These are phyloP conservation scores for Colletotrichum phormii DNA, from an alignment of 2,329 filamentous ascomycete genomes.

Conservation along the genomic window DNA sequence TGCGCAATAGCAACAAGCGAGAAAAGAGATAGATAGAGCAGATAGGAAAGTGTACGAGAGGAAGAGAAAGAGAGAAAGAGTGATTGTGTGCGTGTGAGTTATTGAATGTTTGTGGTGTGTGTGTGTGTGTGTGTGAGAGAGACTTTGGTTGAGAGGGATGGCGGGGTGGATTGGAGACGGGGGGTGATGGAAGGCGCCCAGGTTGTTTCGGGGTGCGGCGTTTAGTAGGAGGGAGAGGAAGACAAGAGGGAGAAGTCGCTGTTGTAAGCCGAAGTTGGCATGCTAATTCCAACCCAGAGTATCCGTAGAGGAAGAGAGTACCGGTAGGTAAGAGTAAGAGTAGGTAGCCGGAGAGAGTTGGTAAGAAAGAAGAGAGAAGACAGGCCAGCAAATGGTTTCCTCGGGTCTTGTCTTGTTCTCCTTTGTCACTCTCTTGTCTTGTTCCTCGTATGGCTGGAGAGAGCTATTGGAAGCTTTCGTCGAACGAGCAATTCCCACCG, in stretches of 20 bases:
- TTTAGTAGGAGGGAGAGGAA: constrained; percentile 18
- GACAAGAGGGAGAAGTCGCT: constrained; percentile 31
- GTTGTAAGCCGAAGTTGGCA: constrained; percentile 33
- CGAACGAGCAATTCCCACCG: constrained; percentile 36
- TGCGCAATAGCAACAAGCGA: constrained; percentile 35
- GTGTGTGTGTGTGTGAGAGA: background rate
- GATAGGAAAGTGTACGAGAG: background rate
- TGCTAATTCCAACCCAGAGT: constrained; percentile 28
- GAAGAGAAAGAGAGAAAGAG: background rate
- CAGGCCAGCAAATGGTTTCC: background rate
- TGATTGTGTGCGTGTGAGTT: no score
- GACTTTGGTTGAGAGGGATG: constrained; percentile 15
- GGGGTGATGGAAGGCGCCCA: background rate
- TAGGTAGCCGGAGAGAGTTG: no score
- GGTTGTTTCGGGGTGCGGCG: constrained; percentile 31
- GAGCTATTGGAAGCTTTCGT: constrained; percentile 12
- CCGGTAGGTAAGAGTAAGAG: background rate
- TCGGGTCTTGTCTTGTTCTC: background rate
- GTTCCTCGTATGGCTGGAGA: background rate
- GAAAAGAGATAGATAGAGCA: constrained; percentile 19
- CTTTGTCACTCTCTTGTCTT: background rate
- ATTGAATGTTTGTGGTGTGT: constrained; percentile 4
- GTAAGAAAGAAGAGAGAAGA: background rate
- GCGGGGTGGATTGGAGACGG: constrained; percentile 34
- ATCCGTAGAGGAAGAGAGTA: background rate